Base-by-base conservation (phyloP, 1,284 basidiomycete genomes). In the Leccinum insigne region DNA sequence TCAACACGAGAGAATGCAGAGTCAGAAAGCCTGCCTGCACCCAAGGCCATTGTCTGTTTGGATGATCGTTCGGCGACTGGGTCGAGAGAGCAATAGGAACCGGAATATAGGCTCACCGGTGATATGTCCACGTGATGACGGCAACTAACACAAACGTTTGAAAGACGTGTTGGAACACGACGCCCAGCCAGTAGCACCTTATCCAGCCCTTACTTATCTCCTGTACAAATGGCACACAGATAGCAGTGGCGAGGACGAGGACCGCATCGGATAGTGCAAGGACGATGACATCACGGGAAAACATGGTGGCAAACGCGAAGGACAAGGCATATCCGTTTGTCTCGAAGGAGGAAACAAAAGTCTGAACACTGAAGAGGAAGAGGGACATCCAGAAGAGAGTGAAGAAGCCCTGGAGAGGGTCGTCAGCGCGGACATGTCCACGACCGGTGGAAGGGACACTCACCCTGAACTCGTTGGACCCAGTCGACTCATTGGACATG, bases 11-110 rank as follows among this genome's bases (percentile, higher is more conserved):
- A 13, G 91, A 88, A 77, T 96, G 97, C n/a, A 99, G 80, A 0
- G 95, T 96, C 62, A 99, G 83, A 79, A 96, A 99, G 8, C 96
- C 96, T 0, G 95, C 95, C 77, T 99, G 97, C 2, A 99, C 96
- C 96, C 97, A 98, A 47, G 95, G 95, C 96, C 96, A 99, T 70
- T 95, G 86, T 63, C 94, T 90, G 69, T 13, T 38, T 49, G 35
- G 47, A 52, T n/a, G 1, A 57, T 10, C 38, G 16, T 58, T 66
- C 21, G 35, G 44, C 8, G 10, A 63, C 18, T 26, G 42, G 23
- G 21, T 63, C 3, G 47, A 35, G n/a, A 58, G n/a, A 11, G 47
- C 16, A n/a, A 44, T 2, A 18, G 63, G 63, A 67, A 38, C 57
- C 4, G 40, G 54, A n/a, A 58, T 44, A 9, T 60, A 56, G 64